A percentile compares a stretch with the other conserved stretches of the same genome.
phyloP scores from a whole-genome alignment of 805 yeast genomes.

The Metschnikowia aberdeeniae region DNA sequence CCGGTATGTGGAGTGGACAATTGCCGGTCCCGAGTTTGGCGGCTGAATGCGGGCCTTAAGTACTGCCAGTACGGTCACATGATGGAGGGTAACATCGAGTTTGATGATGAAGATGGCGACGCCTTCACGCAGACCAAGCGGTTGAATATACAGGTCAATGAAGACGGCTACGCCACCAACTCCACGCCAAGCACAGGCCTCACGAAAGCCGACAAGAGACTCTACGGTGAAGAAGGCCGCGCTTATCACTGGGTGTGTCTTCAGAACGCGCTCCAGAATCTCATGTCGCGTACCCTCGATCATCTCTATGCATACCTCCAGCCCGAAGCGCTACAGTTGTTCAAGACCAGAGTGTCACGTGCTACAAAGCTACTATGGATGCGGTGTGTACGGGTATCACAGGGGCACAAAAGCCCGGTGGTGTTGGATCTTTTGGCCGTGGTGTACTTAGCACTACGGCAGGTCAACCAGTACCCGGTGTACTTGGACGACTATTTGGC shows the following conservation, averaged over 20 bases:
- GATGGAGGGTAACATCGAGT: conserved; percentile 71
- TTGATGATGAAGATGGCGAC: conserved; percentile 79
- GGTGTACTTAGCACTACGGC: conserved; percentile 49
- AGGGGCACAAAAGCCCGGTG: conserved; percentile 14
- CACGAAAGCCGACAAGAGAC: conserved; percentile 6
- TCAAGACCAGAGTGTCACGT: conserved; percentile 1
- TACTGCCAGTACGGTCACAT: conserved; percentile 93
- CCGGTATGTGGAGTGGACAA: conserved; percentile 86
- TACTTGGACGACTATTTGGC: conserved; percentile 46
- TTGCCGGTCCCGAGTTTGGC: conserved; percentile 77
- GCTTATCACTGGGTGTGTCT: conserved; percentile 41
- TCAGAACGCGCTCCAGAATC: conserved; percentile 50
- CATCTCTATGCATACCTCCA: conserved; percentile 2
- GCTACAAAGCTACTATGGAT: conserved; percentile 31
- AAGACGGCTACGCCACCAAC: conserved; percentile 22
- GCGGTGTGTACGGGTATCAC: conserved; percentile 11
- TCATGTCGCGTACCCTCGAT: conserved; percentile 13
- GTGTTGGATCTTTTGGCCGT: conserved; percentile 34
- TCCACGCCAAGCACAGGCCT: background rate
- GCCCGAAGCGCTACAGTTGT: background rate
- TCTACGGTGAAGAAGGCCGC: conserved; percentile 49
- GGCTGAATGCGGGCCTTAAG: conserved; percentile 67
- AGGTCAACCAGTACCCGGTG: conserved; percentile 45
- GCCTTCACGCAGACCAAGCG: conserved; percentile 49
- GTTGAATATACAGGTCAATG: conserved; percentile 41